Percentiles rank a stretch among this genome's conserved stretches.
Conservation (phyloP, 83 land plant species). For the Thuja plicata region DNA sequence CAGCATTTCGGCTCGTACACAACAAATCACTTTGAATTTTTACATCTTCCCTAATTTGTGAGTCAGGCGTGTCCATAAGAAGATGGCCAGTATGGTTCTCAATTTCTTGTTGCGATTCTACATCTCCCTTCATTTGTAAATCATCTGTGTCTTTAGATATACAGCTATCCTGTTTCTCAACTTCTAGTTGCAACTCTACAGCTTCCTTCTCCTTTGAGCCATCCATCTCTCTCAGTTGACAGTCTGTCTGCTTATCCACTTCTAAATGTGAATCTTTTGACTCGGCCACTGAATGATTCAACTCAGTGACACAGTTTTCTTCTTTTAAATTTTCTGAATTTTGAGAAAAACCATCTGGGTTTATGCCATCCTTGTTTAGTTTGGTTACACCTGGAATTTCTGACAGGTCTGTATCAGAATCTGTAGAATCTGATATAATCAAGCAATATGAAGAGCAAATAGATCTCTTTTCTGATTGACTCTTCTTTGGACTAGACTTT, state of each 20-base stretch:
- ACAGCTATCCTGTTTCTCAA: neutral
- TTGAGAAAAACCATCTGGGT: neutral
- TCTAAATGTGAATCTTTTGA: neutral
- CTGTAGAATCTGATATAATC: constrained; percentile 4
- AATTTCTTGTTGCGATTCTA: neutral
- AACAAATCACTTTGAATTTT: neutral
- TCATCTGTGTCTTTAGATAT: neutral
- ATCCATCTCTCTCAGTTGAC: neutral
- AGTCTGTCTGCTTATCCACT: neutral
- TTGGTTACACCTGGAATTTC: neutral
- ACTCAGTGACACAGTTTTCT: neutral
- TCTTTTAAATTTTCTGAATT: neutral
- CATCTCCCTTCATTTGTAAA: neutral
- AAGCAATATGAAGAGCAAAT: neutral
- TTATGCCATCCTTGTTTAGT: neutral
- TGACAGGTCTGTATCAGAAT: neutral
- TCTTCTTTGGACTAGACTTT: neutral
- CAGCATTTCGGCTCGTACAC: neutral
- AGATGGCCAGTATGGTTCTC: neutral
- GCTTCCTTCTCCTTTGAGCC: neutral
- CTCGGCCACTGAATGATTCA: neutral
- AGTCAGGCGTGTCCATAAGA: neutral
- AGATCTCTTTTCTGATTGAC: neutral
- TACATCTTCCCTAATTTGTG: neutral
- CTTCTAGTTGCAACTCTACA: neutral